phyloP scores from a whole-genome alignment of 225 moss, liverwort and hornwort genomes.

The Pleurozium schreberi region DNA sequence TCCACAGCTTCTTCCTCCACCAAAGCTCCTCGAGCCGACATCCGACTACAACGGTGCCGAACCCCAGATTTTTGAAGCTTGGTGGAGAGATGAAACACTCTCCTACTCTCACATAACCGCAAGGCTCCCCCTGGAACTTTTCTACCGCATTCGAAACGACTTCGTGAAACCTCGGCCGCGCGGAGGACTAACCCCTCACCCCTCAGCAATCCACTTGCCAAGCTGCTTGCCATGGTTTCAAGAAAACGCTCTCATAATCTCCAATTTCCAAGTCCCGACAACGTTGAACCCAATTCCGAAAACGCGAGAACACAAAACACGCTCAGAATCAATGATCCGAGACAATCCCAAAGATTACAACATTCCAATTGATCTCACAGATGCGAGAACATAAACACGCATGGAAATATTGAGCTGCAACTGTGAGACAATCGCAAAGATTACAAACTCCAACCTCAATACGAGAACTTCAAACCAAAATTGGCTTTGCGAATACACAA shows the following conservation, averaged over 20 bases:
- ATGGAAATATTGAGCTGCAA: not conserved
- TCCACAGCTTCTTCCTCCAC: not conserved
- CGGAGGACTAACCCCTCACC: not conserved
- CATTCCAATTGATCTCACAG: too few species aligned
- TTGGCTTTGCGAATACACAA: not conserved
- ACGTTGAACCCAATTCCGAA: not conserved
- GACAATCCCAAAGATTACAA: too few species aligned
- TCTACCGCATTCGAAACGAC: not conserved
- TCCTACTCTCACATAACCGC: not conserved
- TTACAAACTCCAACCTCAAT: not conserved
- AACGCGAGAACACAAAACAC: not conserved
- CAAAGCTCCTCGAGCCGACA: not conserved
- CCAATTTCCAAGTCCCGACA: not conserved
- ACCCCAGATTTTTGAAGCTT: not conserved
- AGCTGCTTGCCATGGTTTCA: slow-evolving; percentile 9
- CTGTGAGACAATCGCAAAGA: not conserved
- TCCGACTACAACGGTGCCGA: not conserved
- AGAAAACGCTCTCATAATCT: not conserved
- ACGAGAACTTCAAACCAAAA: not conserved
- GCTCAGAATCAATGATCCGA: too few species aligned
- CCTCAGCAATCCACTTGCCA: slow-evolving; percentile 9
- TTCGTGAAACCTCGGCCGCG: not conserved
- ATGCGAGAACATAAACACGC: too few species aligned
- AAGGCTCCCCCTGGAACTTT: not conserved
- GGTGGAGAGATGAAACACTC: not conserved